Base-by-base conservation (phyloP, 495 filamentous ascomycete genomes). In the Aspergillus biplanus region DNA sequence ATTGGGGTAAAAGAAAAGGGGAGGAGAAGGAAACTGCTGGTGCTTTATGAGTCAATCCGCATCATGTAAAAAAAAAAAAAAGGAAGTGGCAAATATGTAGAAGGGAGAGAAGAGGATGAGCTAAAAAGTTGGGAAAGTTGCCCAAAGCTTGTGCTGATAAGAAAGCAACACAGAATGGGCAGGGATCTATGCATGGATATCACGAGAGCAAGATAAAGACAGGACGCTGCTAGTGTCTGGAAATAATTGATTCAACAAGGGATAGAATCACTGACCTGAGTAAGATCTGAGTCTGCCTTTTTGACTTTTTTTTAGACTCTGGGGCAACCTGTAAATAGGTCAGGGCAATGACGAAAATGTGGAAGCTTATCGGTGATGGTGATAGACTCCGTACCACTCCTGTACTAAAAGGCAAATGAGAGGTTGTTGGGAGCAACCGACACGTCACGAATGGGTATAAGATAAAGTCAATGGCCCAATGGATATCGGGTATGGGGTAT, bases 351-450 rank as follows among this genome's bases (percentile, higher is more conserved):
- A 63, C 54, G 61, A 58, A 58, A 56, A 48, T 32, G 46, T 58
- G 18, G 57, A 60, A 65, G 62, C 62, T 65, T 65, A 65, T 65
- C 56, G 50, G 58, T 21, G 46, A 59, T 15, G 37, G 47, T 18
- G 47, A 50, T 50, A 50, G 47, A 44, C 16, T 56, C 32, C 33
- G 39, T 11, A 44, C 53, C 21, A 27, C 21, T 27, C 21, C 21
- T 27, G 21, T 27, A 27, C 21, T 27, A 27, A 27, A 27, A 27
- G 21, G 21, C 21, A 27, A 27, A 27, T 27, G 21, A 2, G 21
- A 21, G 53, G 53, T 35, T 7, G 53, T 32, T 6, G 9, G 15
- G 8, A 39, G 32, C 31, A 35, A 56, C 53, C 13, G 11, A 55
- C 53, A 37, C 53, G 13, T 56, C 53, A 56, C 15, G 3, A 37